These are phyloP conservation scores for Taphrina communis DNA, from an alignment of 1,139 yeast species.

Conservation along the genomic window DNA sequence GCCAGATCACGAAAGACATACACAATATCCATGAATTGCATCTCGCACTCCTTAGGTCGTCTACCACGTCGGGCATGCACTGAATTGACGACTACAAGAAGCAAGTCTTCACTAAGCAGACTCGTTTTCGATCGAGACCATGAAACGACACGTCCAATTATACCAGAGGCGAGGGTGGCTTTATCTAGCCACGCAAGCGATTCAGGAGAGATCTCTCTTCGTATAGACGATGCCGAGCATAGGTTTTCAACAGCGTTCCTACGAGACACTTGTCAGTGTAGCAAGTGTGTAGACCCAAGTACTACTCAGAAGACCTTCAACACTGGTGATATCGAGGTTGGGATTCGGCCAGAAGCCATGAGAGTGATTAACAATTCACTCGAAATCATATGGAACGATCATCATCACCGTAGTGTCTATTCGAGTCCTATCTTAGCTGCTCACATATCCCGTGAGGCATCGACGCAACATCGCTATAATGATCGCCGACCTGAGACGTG, in stretches of 20 bases:
- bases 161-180: neutral
- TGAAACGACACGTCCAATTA: slow-evolving; percentile 19
- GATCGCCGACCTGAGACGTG: slow-evolving; percentile 56
- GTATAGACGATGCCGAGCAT: neutral
- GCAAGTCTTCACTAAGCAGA: slow-evolving; percentile 12
- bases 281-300: slow-evolving; percentile 60
- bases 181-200: neutral
- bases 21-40: no score
- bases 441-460: slow-evolving; percentile 54
- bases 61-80: neutral
- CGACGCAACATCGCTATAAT: slow-evolving; percentile 49
- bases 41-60: neutral
- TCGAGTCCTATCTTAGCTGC: slow-evolving; percentile 58
- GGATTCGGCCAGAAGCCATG: slow-evolving; percentile 50
- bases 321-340: slow-evolving; percentile 58
- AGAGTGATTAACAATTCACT: slow-evolving; percentile 52
- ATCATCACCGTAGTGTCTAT: slow-evolving; percentile 54
- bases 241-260: slow-evolving; percentile 55
- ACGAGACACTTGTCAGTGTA: slow-evolving; percentile 66
- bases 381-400: slow-evolving; percentile 63
- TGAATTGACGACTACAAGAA: neutral
- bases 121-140: slow-evolving; percentile 19
- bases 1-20: neutral
- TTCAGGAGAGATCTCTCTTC: neutral
- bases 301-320: slow-evolving; percentile 72